phyloP scores from a whole-genome alignment of 2,329 filamentous ascomycete genomes.

The Tolypocladium ovalisporum region DNA sequence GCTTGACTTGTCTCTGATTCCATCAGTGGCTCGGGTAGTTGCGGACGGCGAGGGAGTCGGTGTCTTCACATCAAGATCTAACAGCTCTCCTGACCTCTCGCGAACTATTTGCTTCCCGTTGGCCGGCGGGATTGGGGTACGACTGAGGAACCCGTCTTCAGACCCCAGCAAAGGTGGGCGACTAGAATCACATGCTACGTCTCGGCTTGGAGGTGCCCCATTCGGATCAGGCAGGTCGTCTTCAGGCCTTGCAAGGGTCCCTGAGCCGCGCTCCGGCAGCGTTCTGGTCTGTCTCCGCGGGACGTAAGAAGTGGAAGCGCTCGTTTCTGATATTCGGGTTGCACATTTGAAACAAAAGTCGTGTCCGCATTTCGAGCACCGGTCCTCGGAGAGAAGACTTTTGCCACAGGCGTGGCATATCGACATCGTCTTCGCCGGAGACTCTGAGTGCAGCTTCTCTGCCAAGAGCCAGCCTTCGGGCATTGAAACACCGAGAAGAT shows the following conservation, averaged over 20 bases:
- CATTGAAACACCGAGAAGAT: constrained; percentile 31
- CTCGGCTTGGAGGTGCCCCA: neutral
- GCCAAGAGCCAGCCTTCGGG: constrained; percentile 36
- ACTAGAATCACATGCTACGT: neutral
- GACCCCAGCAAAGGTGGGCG: neutral
- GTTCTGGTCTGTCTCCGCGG: neutral
- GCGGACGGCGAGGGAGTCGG: neutral
- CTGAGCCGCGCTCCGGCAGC: neutral
- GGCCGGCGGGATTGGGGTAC: neutral
- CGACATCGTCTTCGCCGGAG: constrained; percentile 16
- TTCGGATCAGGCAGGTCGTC: neutral
- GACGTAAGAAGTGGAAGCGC: neutral
- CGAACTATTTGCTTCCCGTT: neutral
- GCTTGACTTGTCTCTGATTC: constrained; percentile 16
- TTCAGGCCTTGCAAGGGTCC: neutral
- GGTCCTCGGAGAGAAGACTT: constrained; percentile 22
- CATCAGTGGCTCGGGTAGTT: constrained; percentile 1
- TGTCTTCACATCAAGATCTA: neutral
- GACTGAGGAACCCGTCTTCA: neutral
- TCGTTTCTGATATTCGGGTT: constrained; percentile 17
- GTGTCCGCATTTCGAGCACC: constrained; percentile 40
- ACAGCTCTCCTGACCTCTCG: neutral
- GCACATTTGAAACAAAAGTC: constrained; percentile 36
- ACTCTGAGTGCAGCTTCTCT: constrained; percentile 12
- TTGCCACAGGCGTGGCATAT: constrained; percentile 41